Evolutionary conservation across 2,329 filamentous ascomycete genomes (phyloP), one percentile per base, ranked within the genome.

Genomic region (Aspergillus versicolor): DNA sequence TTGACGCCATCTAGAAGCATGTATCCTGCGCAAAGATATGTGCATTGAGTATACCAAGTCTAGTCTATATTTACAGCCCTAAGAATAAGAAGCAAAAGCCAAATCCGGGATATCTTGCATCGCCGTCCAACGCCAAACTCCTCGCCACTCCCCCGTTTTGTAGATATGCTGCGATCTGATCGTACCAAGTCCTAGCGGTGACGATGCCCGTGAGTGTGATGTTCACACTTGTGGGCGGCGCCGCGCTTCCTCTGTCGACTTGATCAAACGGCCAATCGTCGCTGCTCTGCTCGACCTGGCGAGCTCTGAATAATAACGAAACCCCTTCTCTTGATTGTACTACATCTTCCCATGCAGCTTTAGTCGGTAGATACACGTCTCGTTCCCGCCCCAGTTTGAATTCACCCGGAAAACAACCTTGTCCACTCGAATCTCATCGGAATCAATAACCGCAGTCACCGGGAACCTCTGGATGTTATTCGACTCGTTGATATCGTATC

Each of bases 341-440:
- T 63, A 75, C 32, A 66, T 9, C 58, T 72, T 67, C 4, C 78
- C 78, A 63, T 78, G 72, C 48, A 80, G 54, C 47, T 74, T 73
- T 51, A 79, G 58, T n/a, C 78, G 74, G 64, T 79, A 80, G 38
- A 80, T 61, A 61, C 78, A 81, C 1, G 77, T 79, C 54, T 75
- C 65, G 21, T 73, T 65, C 4, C 65, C 70, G 4, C 77, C 78
- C 71, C 77, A 78, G 54, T 79, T 80, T 1, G 70, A 73, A 19
- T 70, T 74, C 2, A 76, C 70, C 5, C 78, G 69, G 32, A 81
- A 63, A 13, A 75, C 74, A 19, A 78, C 73, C 48, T 71, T 73
- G 43, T 74, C 67, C 12, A 75, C 72, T 2, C 72, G 68, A 9
- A 75, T 61, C 2, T 63, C 64, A 2, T 70, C 68, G 12, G 73